phyloP scores from a whole-genome alignment of 2,329 filamentous ascomycete species.

The Alternaria atra region DNA sequence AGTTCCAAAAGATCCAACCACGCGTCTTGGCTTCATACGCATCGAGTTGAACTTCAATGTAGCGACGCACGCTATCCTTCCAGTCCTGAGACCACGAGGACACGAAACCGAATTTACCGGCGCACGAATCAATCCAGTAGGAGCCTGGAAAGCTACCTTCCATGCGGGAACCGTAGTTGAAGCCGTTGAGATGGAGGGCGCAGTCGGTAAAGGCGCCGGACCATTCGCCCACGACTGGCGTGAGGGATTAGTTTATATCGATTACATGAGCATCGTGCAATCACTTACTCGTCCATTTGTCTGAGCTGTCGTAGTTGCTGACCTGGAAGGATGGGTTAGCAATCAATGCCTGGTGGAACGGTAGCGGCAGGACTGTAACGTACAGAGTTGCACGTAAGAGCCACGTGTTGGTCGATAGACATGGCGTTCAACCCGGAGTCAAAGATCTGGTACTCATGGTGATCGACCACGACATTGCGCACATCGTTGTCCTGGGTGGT shows the following conservation, averaged over 20 bases:
- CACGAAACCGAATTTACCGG: conserved; percentile 58
- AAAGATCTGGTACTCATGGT: conserved; percentile 75
- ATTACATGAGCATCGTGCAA: neutral
- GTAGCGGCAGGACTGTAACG: neutral
- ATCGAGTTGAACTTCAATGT: conserved; percentile 65
- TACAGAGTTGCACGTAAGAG: conserved; percentile 65
- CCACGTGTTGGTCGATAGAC: conserved; percentile 62
- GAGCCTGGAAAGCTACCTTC: conserved; percentile 63
- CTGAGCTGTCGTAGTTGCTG: conserved; percentile 57
- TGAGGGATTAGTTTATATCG: conserved; percentile 2
- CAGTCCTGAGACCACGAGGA: conserved; percentile 58
- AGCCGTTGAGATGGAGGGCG: conserved; percentile 58
- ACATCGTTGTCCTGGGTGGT: conserved; percentile 59
- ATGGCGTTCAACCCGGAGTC: conserved; percentile 59
- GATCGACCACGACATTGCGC: conserved; percentile 68
- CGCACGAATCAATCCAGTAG: conserved; percentile 63
- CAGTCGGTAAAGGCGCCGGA: conserved; percentile 71
- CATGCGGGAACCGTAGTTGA: conserved; percentile 64
- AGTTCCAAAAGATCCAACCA: conserved; percentile 68
- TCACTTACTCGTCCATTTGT: conserved; percentile 65
- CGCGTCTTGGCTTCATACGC: conserved; percentile 60
- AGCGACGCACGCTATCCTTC: conserved; percentile 59
- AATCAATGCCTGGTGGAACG: rapidly evolving
- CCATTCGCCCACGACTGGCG: conserved; percentile 71
- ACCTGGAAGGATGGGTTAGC: conserved; percentile 17